A percentile compares a stretch with the other conserved stretches of the same genome.
Evolutionary conservation across 257 asterid species (phyloP).

Genomic region (Nicotiana obtusifolia): DNA sequence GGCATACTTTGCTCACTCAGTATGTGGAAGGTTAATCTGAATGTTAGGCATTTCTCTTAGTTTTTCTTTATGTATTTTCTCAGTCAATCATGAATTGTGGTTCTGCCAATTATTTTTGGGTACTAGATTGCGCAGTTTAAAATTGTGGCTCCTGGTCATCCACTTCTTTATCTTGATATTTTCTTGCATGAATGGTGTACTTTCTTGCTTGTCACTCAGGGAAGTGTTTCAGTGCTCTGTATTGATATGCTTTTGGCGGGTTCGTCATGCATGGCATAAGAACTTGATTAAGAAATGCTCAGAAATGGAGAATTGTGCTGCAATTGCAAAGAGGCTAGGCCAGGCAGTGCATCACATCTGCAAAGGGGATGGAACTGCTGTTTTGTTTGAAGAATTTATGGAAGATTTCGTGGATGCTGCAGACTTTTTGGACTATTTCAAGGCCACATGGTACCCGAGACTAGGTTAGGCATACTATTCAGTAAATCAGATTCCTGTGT

Average conservation of each 20-base stretch:
- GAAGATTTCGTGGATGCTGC: slow-evolving; percentile 48
- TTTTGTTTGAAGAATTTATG: slow-evolving; percentile 48
- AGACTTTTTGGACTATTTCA: slow-evolving; percentile 81
- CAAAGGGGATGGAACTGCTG: slow-evolving; percentile 43
- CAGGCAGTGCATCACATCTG: slow-evolving; percentile 44
- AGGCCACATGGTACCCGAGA: slow-evolving; percentile 77
- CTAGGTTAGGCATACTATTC: slow-evolving; percentile 41
- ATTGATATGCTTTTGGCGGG: slow-evolving; percentile 86
- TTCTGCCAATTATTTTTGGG: neutral
- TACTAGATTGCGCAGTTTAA: slow-evolving; percentile 6
- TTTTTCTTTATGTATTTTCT: neutral
- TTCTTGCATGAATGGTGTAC: slow-evolving; percentile 18
- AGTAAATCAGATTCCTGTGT: neutral
- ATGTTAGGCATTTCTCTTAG: neutral
- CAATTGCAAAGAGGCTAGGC: slow-evolving; percentile 54
- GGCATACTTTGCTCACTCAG: neutral
- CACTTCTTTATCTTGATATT: neutral
- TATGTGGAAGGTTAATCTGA: neutral
- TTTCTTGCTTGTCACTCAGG: slow-evolving; percentile 30
- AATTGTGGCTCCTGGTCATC: slow-evolving; percentile 1
- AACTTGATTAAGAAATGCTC: slow-evolving; percentile 63
- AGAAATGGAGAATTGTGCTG: slow-evolving; percentile 42
- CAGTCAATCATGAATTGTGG: neutral
- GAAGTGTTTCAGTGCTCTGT: slow-evolving; percentile 85
- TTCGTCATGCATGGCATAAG: slow-evolving; percentile 94